phyloP scores from a whole-genome alignment of 2,329 filamentous ascomycete species.

The Colletotrichum coccodes region DNA sequence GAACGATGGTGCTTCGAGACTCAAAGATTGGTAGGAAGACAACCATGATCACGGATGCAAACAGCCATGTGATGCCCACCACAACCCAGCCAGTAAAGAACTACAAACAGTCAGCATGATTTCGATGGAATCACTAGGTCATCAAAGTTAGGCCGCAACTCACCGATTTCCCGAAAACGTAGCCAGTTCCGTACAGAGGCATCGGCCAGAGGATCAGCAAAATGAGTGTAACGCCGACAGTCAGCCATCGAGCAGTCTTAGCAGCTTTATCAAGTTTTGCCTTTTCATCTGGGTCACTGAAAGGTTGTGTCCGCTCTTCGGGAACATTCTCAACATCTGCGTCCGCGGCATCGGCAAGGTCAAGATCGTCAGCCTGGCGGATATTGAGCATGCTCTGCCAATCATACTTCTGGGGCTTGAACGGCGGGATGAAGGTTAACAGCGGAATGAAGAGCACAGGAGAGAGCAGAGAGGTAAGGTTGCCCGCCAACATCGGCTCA shows the following conservation, averaged over 20 bases:
- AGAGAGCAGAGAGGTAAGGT: conserved; percentile 79
- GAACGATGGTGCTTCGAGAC: conserved; percentile 27
- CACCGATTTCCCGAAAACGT: conserved; percentile 39
- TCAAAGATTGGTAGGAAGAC: conserved; percentile 32
- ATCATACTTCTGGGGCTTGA: conserved; percentile 73
- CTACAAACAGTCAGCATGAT: neutral
- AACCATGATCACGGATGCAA: conserved; percentile 44
- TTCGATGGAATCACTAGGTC: neutral
- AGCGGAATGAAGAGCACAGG: conserved; percentile 77
- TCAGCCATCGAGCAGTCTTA: conserved; percentile 56
- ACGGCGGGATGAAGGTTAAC: conserved; percentile 64
- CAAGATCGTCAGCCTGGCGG: conserved; percentile 76
- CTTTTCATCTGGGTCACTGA: conserved; percentile 45
- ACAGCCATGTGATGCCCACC: conserved; percentile 78
- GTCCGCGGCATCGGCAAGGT: conserved; percentile 69
- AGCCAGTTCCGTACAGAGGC: conserved; percentile 41
- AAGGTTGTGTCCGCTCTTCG: conserved; percentile 49
- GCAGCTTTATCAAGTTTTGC: conserved; percentile 58
- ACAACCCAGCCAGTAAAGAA: conserved; percentile 83
- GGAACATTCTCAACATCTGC: conserved; percentile 73
- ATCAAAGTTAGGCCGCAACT: neutral
- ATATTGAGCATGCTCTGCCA: conserved; percentile 82
- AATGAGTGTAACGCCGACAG: conserved; percentile 69
- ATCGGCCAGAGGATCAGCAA: conserved; percentile 43
- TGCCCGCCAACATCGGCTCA: conserved; percentile 82